phyloP scores from a whole-genome alignment of 2,329 filamentous ascomycete genomes.

The Bipolaris oryzae region DNA sequence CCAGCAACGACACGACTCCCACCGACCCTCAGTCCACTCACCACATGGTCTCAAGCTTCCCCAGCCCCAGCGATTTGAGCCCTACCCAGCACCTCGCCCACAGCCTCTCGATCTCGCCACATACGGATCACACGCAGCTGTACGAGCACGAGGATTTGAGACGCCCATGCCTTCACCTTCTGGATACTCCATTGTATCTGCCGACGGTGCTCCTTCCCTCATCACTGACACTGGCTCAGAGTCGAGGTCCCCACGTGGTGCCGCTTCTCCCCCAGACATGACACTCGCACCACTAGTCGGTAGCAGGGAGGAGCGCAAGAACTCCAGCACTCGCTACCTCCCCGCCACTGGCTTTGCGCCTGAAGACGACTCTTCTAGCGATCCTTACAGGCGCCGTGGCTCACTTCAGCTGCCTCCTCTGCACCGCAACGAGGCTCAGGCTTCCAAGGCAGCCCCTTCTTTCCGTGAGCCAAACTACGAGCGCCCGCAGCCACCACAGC shows the following conservation, averaged over 20 bases:
- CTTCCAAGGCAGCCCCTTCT: slow-evolving; percentile 16
- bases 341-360: slow-evolving; percentile 48
- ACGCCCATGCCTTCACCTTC: slow-evolving; percentile 68
- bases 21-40: slow-evolving; percentile 34
- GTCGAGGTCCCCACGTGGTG: slow-evolving; percentile 54
- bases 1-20: slow-evolving; percentile 35
- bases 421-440: slow-evolving; percentile 25
- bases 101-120: slow-evolving; percentile 40
- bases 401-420: slow-evolving; percentile 46
- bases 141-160: slow-evolving; percentile 52
- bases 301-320: slow-evolving; percentile 45
- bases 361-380: slow-evolving; percentile 41
- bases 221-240: slow-evolving; percentile 67
- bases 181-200: slow-evolving; percentile 66
- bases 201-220: slow-evolving; percentile 69
- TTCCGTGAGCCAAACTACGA: slow-evolving; percentile 37
- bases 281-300: slow-evolving; percentile 46
- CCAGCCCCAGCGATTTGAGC: slow-evolving; percentile 41
- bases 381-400: slow-evolving; percentile 36
- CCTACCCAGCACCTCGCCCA: slow-evolving; percentile 41
- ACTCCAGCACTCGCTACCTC: slow-evolving; percentile 46
- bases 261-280: slow-evolving; percentile 55
- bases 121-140: slow-evolving; percentile 28
- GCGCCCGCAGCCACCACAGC: slow-evolving; percentile 34
- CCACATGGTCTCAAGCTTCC: slow-evolving; percentile 41